These are phyloP conservation scores for Tuber brumale DNA, from an alignment of 495 filamentous ascomycete genomes.

Conservation along the genomic window DNA sequence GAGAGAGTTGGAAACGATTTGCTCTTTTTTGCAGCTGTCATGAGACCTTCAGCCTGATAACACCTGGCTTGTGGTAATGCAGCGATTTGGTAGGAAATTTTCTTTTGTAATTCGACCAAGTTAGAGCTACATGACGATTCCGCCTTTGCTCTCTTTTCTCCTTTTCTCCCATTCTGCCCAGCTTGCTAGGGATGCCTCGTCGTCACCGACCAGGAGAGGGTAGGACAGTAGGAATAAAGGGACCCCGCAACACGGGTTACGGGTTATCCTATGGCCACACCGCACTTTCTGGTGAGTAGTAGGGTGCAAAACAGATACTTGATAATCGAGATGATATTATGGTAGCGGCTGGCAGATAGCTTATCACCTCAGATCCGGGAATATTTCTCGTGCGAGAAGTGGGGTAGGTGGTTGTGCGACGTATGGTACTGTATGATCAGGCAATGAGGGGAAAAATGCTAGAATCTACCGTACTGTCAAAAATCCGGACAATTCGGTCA, in stretches of 20 bases:
- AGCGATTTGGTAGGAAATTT: neutral
- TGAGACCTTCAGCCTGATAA: neutral
- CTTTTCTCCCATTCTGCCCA: neutral
- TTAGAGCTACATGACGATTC: too few species aligned
- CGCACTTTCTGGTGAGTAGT: neutral
- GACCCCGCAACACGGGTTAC: neutral
- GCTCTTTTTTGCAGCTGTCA: neutral
- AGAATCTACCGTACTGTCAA: neutral
- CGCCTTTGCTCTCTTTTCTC: neutral
- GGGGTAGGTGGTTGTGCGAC: neutral
- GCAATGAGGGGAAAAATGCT: neutral
- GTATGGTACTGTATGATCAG: neutral
- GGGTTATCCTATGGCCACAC: neutral
- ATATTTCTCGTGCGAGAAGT: neutral
- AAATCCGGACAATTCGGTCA: neutral
- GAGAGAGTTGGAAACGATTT: neutral
- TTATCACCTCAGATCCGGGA: neutral
- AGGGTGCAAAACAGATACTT: neutral
- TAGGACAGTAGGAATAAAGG: neutral
- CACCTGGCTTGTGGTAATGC: neutral
- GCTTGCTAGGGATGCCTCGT: neutral
- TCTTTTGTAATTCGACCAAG: neutral
- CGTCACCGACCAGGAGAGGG: neutral
- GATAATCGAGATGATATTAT: neutral
- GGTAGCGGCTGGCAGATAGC: neutral